These are phyloP conservation scores for Zymoseptoria brevis DNA, from an alignment of 2,329 filamentous ascomycete species.

Conservation along the genomic window DNA sequence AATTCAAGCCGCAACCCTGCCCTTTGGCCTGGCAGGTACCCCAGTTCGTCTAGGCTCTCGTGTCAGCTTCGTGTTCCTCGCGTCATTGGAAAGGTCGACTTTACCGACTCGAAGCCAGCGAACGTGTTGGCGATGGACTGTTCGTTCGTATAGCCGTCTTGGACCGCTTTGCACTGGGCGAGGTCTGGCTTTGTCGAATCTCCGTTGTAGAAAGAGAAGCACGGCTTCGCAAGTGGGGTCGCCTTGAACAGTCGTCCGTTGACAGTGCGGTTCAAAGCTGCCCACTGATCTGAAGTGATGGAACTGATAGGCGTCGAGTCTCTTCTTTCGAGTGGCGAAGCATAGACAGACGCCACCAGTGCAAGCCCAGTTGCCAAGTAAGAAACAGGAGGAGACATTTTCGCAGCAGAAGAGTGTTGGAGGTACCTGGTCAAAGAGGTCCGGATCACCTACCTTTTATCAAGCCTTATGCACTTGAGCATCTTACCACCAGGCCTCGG, in stretches of 20 bases:
- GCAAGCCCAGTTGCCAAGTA: background rate
- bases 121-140: slow-evolving; percentile 8
- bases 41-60: too few species aligned
- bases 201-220: slow-evolving; percentile 12
- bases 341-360: background rate
- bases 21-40: slow-evolving; percentile 9
- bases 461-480: too few species aligned
- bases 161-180: slow-evolving; percentile 9
- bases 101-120: too few species aligned
- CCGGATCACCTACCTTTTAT: too few species aligned
- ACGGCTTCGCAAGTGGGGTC: slow-evolving; percentile 13
- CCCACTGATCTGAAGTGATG: slow-evolving; percentile 12
- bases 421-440: too few species aligned
- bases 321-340: background rate
- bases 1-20: slow-evolving; percentile 13
- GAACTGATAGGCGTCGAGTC: slow-evolving; percentile 1
- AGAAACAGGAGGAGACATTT: too few species aligned
- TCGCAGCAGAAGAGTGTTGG: too few species aligned
- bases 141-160: slow-evolving; percentile 10
- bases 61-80: too few species aligned
- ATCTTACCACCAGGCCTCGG: too few species aligned
- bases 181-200: background rate
- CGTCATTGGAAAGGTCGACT: too few species aligned
- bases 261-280: slow-evolving; percentile 14
- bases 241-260: slow-evolving; percentile 5